Percentiles rank a stretch among this genome's conserved stretches.
These are phyloP conservation scores for Botrytis galanthina DNA, from an alignment of 2,329 filamentous ascomycete genomes.

Conservation along the genomic window DNA sequence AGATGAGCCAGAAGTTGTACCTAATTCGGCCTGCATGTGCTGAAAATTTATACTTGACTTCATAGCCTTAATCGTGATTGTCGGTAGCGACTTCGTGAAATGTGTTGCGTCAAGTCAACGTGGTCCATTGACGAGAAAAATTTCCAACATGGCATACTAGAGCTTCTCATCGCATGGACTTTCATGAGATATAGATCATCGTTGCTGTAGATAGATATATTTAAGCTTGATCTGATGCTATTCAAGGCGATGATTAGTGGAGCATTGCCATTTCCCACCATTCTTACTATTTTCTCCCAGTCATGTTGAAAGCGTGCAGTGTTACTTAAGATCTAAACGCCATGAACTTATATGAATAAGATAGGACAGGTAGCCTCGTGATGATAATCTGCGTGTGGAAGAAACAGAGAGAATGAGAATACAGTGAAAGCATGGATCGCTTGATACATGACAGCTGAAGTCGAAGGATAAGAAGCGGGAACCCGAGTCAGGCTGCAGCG, in stretches of 20 bases:
- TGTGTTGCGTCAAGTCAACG: neutral
- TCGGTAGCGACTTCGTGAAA: neutral
- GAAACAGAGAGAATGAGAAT: neutral
- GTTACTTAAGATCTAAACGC: neutral
- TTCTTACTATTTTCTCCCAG: neutral
- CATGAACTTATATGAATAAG: neutral
- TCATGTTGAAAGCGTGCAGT: neutral
- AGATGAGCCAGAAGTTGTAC: neutral
- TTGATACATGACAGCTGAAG: neutral
- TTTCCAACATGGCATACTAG: neutral
- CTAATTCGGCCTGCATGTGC: neutral
- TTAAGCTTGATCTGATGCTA: neutral
- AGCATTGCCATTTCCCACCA: neutral
- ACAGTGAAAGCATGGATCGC: neutral
- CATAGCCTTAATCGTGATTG: neutral
- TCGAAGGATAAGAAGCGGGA: neutral
- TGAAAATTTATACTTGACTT: neutral
- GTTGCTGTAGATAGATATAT: neutral
- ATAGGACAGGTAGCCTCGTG: neutral
- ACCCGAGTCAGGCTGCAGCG: neutral
- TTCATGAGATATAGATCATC: neutral
- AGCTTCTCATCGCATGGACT: neutral
- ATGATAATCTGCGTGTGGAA: neutral
- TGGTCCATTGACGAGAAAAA: neutral
- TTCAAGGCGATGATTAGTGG: too few relatives aligned